A percentile compares a stretch with the other conserved stretches of the same genome.
Evolutionary conservation across 1,284 basidiomycete species (phyloP).

Genomic region (Melanopsichium pennsylvanicum): DNA sequence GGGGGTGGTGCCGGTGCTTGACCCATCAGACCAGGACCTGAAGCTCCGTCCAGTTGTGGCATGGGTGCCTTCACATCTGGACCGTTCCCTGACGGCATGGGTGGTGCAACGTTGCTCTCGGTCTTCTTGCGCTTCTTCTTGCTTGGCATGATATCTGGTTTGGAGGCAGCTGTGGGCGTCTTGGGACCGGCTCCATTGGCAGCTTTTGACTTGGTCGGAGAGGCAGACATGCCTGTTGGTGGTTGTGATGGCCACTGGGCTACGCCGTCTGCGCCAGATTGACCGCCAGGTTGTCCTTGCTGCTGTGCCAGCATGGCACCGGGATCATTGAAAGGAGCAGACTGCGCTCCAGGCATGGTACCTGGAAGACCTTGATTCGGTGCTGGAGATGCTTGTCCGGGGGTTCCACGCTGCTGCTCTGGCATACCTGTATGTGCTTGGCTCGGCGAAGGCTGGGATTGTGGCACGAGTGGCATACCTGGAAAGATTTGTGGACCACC

Average conservation of each 20-base stretch:
- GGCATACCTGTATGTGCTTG: slow-evolving; percentile 5
- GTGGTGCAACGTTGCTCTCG: slow-evolving; percentile 16
- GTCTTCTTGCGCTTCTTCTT: slow-evolving; percentile 50
- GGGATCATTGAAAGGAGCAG: slow-evolving; percentile 22
- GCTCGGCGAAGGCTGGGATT: slow-evolving; percentile 12
- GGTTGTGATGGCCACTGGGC: slow-evolving; percentile 38
- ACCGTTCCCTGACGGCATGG: slow-evolving; percentile 5
- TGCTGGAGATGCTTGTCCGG: slow-evolving; percentile 24
- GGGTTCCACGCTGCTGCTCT: slow-evolving; percentile 5
- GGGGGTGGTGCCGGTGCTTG: slow-evolving; percentile 8
- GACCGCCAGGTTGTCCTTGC: slow-evolving; percentile 9
- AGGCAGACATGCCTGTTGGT: slow-evolving; percentile 17
- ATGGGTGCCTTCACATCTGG: slow-evolving; percentile 33
- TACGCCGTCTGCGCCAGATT: slow-evolving; percentile 18
- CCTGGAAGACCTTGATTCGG: slow-evolving; percentile 24
- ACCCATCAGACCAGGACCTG: slow-evolving; percentile 6
- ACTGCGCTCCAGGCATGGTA: slow-evolving; percentile 20
- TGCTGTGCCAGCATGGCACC: slow-evolving; percentile 22
- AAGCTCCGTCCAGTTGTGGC: slow-evolving; percentile 18
- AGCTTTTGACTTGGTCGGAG: slow-evolving; percentile 25
- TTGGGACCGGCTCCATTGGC: slow-evolving; percentile 18
- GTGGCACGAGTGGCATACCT: slow-evolving; percentile 15
- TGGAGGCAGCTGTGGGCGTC: slow-evolving; percentile 16
- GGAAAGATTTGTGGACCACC: slow-evolving; percentile 12
- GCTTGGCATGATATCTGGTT: slow-evolving; percentile 26